A percentile compares a stretch with the other conserved stretches of the same genome.
phyloP scores from a whole-genome alignment of 2,329 filamentous ascomycete species.

The Aspergillus tamarii region DNA sequence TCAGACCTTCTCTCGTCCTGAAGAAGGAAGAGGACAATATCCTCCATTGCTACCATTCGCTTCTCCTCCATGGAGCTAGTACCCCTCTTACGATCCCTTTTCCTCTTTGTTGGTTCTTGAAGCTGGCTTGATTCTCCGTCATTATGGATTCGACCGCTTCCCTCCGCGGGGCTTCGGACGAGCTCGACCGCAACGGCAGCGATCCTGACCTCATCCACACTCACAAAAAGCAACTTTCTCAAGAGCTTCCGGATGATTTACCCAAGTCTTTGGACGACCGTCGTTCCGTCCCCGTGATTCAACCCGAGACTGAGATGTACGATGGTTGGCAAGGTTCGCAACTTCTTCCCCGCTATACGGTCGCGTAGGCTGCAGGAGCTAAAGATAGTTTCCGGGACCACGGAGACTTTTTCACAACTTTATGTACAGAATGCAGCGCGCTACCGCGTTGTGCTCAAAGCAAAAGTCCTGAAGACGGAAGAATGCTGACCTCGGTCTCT shows the following conservation, averaged over 20 bases:
- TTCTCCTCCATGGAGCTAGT: constrained; percentile 27
- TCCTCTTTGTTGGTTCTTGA: constrained; percentile 20
- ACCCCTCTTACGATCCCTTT: constrained; percentile 16
- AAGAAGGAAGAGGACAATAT: constrained; percentile 11
- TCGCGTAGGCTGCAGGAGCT: constrained; percentile 9
- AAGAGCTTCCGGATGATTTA: constrained; percentile 76
- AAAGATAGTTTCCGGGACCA: constrained; percentile 2
- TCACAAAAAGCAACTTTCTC: constrained; percentile 26
- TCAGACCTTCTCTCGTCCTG: not conserved
- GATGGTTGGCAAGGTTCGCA: constrained; percentile 93
- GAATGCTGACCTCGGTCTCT: not conserved
- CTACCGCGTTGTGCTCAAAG: not conserved
- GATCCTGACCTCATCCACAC: constrained; percentile 24
- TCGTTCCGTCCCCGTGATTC: constrained; percentile 66
- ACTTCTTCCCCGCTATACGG: constrained; percentile 6
- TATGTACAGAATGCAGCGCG: not conserved
- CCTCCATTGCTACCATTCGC: constrained; percentile 8
- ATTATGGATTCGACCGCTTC: constrained; percentile 41
- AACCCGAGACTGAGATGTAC: constrained; percentile 93
- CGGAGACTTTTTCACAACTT: not conserved
- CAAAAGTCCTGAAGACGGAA: not conserved
- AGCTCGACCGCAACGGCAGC: constrained; percentile 25
- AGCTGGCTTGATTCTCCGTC: constrained; percentile 7
- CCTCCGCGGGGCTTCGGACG: constrained; percentile 36
- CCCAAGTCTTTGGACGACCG: constrained; percentile 92